phyloP scores from a whole-genome alignment of 345 rosid species.

The Salix udensis region DNA sequence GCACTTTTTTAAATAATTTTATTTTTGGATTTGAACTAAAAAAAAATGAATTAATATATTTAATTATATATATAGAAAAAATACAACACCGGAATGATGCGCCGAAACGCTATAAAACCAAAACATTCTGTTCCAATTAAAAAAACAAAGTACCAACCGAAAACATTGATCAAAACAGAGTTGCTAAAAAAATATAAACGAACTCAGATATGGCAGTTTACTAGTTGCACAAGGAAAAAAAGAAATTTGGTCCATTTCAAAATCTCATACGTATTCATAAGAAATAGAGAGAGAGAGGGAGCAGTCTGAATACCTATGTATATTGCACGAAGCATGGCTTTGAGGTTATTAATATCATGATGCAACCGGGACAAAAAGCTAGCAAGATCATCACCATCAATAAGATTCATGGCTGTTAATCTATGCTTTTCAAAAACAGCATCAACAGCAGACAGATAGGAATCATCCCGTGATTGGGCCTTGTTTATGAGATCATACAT shows the following conservation, averaged over 20 bases:
- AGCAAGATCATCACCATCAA: constrained; percentile 74
- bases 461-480: constrained; percentile 85
- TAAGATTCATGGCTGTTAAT: constrained; percentile 71
- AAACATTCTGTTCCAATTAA: no score
- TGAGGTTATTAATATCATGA: constrained; percentile 73
- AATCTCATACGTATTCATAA: neutral
- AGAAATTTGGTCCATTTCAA: neutral
- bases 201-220: neutral
- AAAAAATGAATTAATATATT: no score
- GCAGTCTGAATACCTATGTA: constrained; percentile 57
- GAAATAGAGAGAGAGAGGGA: neutral
- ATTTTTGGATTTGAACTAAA: no score
- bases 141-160: no score
- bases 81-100: fast-evolving
- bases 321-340: constrained; percentile 97
- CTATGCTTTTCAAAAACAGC: constrained; percentile 75
- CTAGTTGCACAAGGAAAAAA: neutral
- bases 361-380: constrained; percentile 70
- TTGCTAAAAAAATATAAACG: neutral
- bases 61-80: no score
- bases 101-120: no score
- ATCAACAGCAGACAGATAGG: constrained; percentile 70
- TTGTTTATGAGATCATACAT: constrained; percentile 83
- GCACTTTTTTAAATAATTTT: no score
- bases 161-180: neutral